Percentiles rank a stretch among this genome's conserved stretches.
Evolutionary conservation across 495 filamentous ascomycete species (phyloP).

Genomic region (Lasiosphaeriaceae sp.): DNA sequence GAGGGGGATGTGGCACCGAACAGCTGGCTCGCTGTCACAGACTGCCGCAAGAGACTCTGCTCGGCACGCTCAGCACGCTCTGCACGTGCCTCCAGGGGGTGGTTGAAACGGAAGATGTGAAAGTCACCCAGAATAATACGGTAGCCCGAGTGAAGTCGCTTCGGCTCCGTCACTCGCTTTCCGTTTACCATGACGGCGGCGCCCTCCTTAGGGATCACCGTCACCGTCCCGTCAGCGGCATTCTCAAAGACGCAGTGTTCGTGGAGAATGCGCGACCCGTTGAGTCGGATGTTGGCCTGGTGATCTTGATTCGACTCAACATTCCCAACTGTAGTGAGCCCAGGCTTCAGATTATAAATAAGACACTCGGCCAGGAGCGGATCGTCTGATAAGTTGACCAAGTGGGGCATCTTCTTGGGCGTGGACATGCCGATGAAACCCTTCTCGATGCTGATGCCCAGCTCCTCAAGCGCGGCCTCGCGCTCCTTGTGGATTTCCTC

Average conservation of each 20-base stretch:
- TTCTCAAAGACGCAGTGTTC: constrained; percentile 91
- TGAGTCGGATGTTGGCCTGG: constrained; percentile 83
- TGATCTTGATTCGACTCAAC: constrained; percentile 74
- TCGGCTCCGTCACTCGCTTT: constrained; percentile 75
- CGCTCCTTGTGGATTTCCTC: constrained; percentile 97
- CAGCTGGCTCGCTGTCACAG: constrained; percentile 76
- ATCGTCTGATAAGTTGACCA: constrained; percentile 97
- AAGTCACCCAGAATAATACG: constrained; percentile 97
- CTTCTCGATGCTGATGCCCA: constrained; percentile 98
- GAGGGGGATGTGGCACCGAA: constrained; percentile 38
- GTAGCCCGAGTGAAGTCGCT: constrained; percentile 82
- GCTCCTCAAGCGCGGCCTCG: constrained; percentile 89
- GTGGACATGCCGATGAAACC: constrained; percentile 94
- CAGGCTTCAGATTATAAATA: constrained; percentile 97
- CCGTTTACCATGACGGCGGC: constrained; percentile 98
- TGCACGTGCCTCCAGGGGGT: constrained; percentile 90
- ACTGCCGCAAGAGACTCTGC: constrained; percentile 80
- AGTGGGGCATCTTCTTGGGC: constrained; percentile 97
- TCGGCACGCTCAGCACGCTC: constrained; percentile 68
- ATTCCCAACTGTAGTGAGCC: constrained; percentile 88
- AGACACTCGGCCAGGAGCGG: constrained; percentile 93
- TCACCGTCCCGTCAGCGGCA: constrained; percentile 85
- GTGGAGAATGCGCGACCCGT: constrained; percentile 85
- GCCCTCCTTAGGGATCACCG: constrained; percentile 79
- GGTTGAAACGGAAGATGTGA: constrained; percentile 98